Percentiles rank a stretch among this genome's conserved stretches.
phyloP scores from a whole-genome alignment of 352 stramenopile species.

The Phytopythium sindhum region DNA sequence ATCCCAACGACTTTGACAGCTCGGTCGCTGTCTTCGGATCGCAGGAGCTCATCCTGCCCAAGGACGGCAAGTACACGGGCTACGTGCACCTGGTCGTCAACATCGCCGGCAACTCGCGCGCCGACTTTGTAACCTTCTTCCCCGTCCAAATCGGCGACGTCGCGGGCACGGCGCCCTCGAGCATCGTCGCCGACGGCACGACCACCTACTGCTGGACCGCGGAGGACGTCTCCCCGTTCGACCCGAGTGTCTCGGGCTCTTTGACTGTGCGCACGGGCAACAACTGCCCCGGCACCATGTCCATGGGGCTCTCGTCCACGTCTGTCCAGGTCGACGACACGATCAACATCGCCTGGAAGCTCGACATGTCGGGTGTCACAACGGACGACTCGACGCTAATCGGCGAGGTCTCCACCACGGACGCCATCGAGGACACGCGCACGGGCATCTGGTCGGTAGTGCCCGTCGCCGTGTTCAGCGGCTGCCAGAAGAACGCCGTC shows the following conservation, averaged over 20 bases:
- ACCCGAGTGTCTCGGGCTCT: slow-evolving; percentile 42
- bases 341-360: slow-evolving; percentile 54
- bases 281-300: slow-evolving; percentile 69
- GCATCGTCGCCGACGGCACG: slow-evolving; percentile 51
- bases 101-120: slow-evolving; percentile 56
- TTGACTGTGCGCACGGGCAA: slow-evolving; percentile 59
- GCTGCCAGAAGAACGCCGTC: slow-evolving; percentile 47
- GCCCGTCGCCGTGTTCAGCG: slow-evolving; percentile 67
- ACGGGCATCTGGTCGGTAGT: slow-evolving; percentile 61
- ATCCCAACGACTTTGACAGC: slow-evolving; percentile 61
- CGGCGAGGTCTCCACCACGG: slow-evolving; percentile 56
- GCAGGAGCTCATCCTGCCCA: slow-evolving; percentile 61
- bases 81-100: slow-evolving; percentile 69
- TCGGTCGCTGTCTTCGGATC: slow-evolving; percentile 57
- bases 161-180: slow-evolving; percentile 40
- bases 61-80: slow-evolving; percentile 79
- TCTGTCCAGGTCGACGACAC: slow-evolving; percentile 43
- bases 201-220: slow-evolving; percentile 78
- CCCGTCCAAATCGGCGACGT: slow-evolving; percentile 67
- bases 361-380: slow-evolving; percentile 54
- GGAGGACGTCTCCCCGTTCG: slow-evolving; percentile 53
- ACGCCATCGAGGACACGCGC: slow-evolving; percentile 48
- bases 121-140: slow-evolving; percentile 80
- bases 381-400: slow-evolving; percentile 54
- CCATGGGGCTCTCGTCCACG: slow-evolving; percentile 49